Evolutionary conservation across 768 basidiomycete species (phyloP).

Genomic region (Chalciporus pseudorubinellus): DNA sequence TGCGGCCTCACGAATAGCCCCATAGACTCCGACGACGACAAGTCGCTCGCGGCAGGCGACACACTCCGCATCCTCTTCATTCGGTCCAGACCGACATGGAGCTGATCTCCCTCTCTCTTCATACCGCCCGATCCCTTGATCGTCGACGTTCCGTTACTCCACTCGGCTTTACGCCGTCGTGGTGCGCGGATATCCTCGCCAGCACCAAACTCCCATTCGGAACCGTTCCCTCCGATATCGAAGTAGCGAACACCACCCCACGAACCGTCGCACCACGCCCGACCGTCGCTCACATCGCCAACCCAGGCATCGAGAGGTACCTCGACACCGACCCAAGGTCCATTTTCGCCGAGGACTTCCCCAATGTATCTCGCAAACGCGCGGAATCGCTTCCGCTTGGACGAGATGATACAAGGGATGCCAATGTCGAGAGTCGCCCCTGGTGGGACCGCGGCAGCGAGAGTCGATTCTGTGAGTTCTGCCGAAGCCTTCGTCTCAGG

Average conservation of each 20-base stretch:
- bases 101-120: conserved; percentile 60
- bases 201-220: conserved; percentile 64
- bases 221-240: conserved; percentile 58
- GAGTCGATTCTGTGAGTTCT: conserved; percentile 24
- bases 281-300: conserved; percentile 50
- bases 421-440: conserved; percentile 82
- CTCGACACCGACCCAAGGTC: conserved; percentile 91
- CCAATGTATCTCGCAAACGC: conserved; percentile 88
- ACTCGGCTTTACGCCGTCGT: conserved; percentile 23
- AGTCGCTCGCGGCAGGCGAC: conserved; percentile 61
- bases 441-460: conserved; percentile 20
- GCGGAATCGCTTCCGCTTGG: conserved; percentile 78
- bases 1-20: conserved; percentile 84
- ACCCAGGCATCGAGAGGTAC: conserved; percentile 65
- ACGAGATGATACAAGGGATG: conserved; percentile 87
- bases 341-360: conserved; percentile 75
- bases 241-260: conserved; percentile 85
- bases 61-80: conserved; percentile 63
- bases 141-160: conserved; percentile 33
- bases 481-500: conserved; percentile 18
- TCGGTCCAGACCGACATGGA: conserved; percentile 38
- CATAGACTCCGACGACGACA: conserved; percentile 59
- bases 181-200: conserved; percentile 38
- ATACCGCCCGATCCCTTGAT: conserved; percentile 33
- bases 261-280: conserved; percentile 84